Evolutionary conservation across 306 rosid genomes (phyloP).

Genomic region (Trifolium pratense): DNA sequence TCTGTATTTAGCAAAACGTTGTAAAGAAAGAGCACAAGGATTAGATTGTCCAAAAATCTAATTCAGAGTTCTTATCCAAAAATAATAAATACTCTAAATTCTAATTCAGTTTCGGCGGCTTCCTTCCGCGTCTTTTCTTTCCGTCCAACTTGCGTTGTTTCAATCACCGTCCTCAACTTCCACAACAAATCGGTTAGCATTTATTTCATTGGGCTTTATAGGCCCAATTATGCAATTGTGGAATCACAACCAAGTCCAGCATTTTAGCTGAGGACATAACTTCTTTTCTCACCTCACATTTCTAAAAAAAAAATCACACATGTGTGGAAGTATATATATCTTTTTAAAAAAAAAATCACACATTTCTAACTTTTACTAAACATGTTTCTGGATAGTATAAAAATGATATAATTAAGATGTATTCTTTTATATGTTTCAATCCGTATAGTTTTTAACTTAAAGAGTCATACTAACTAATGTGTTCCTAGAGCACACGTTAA

Average conservation of each 20-base stretch:
- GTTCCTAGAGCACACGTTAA: no score
- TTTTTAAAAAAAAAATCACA: no score
- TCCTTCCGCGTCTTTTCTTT: not conserved
- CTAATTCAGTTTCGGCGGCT: not conserved
- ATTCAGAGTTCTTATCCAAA: not conserved
- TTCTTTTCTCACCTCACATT: no score
- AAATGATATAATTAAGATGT: no score
- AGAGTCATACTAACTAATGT: no score
- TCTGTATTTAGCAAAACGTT: not conserved
- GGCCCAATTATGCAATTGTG: not conserved
- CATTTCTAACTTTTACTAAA: no score
- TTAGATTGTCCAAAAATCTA: not conserved
- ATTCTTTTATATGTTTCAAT: no score
- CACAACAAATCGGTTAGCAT: not conserved
- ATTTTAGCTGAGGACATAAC: no score
- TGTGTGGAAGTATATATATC: no score
- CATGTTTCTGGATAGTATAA: no score
- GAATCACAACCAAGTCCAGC: not conserved
- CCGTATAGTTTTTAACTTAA: no score
- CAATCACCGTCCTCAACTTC: not conserved
- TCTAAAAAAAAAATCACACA: no score
- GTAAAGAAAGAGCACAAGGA: not conserved
- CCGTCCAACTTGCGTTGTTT: not conserved
- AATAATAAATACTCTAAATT: not conserved
- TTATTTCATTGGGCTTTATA: not conserved